Percentiles rank a stretch among this genome's conserved stretches.
These are phyloP conservation scores for Taphrina sp. DNA, from an alignment of 1,139 yeast species.

Conservation along the genomic window DNA sequence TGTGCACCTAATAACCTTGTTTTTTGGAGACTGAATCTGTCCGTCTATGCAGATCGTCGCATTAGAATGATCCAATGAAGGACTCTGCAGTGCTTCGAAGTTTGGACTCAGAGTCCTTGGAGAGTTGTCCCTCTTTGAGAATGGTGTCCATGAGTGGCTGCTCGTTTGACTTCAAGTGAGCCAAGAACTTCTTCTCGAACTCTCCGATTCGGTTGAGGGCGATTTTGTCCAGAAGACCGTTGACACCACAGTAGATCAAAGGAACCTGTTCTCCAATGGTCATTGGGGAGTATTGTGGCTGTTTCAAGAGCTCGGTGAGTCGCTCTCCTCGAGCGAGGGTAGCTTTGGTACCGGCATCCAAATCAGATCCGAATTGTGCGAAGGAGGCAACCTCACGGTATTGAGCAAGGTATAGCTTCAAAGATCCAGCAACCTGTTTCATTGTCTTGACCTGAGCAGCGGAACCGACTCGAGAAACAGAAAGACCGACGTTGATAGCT, in stretches of 20 bases:
- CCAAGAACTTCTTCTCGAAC: slow-evolving; percentile 89
- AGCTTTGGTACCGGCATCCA: slow-evolving; percentile 99
- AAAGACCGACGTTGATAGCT: slow-evolving; percentile 99
- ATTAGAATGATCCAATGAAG: slow-evolving; percentile 51
- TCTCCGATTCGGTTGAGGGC: slow-evolving; percentile 84
- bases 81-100: slow-evolving; percentile 89
- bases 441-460: slow-evolving; percentile 99
- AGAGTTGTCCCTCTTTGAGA: slow-evolving; percentile 84
- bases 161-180: slow-evolving; percentile 88
- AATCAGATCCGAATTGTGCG: slow-evolving; percentile 99
- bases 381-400: slow-evolving; percentile 99
- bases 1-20: no score
- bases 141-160: slow-evolving; percentile 77
- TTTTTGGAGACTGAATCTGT: no score
- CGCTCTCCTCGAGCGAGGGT: slow-evolving; percentile 99
- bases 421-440: slow-evolving; percentile 99
- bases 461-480: slow-evolving; percentile 99
- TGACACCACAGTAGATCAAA: slow-evolving; percentile 97
- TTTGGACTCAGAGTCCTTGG: slow-evolving; percentile 80
- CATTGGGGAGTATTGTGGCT: slow-evolving; percentile 94
- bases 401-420: slow-evolving; percentile 99
- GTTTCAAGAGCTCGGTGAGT: slow-evolving; percentile 97
- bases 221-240: slow-evolving; percentile 93
- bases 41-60: no score
- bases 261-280: slow-evolving; percentile 99